Base-by-base conservation (phyloP, 176 grass and related monocot genomes). In the Rhipidocladum racemiflorum region DNA sequence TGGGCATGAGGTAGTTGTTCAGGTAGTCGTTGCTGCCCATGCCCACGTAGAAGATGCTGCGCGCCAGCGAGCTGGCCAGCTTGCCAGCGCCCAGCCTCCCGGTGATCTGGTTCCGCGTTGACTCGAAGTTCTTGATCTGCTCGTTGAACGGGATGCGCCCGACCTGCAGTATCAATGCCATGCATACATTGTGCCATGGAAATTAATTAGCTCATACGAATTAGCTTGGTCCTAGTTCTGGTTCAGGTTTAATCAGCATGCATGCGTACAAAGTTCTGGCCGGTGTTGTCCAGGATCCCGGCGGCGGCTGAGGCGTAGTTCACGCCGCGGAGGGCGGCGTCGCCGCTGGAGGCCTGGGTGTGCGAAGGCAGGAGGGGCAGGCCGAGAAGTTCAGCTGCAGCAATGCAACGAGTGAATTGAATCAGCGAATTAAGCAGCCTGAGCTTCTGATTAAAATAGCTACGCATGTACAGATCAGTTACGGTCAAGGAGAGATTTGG, bases 1-100 rank as follows among this genome's bases (percentile, higher is more conserved):
- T 91, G 25, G 96, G 92, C 96, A 99, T 90, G 4, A 99, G 93
- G 81, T 99, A 99, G 87, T 99, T 95, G 84, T 95, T 95, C 28
- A 93, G 81, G 88, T 99, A 99, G 87, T 99, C 92, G 32, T 99
- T 99, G 85, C 96, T 99, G 44, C 96, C 91, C 92, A 99, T 95
- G 5, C 96, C 92, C 1, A 99, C 83, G 61, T 91, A 99, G 85
- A 95, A 91, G 85, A 99, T 87, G 78, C 96, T 91, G 24, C 85
- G 91, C 0, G 75, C 78, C 44, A 97, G 83, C 48, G 84, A 81
- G 11, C 54, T 32, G 0, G 91, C 71, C 43, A 88, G 81, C 53
- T 45, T 50, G 14, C 80, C 30, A 1, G 79, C 82, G 24, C 89
- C 91, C 14, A 88, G 60, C 20, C 76, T 86, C 0, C 71, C 42